phyloP scores from a whole-genome alignment of 768 basidiomycete genomes.

The Hirschioporus abietinus region DNA sequence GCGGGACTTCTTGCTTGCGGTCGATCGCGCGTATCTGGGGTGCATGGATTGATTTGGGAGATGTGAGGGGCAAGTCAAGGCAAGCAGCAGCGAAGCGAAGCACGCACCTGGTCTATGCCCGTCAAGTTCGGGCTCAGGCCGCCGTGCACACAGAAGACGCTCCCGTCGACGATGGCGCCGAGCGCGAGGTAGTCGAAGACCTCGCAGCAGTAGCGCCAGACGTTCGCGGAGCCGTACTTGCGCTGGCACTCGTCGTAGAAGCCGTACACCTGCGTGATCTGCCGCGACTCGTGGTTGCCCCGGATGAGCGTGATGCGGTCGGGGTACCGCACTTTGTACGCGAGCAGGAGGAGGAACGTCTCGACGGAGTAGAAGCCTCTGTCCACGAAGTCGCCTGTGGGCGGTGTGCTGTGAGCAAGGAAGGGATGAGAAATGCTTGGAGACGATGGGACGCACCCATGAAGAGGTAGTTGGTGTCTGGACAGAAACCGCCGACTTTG shows the following conservation, averaged over 20 bases:
- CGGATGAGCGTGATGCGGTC: conserved; percentile 96
- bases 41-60: conserved; percentile 2
- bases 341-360: conserved; percentile 90
- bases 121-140: conserved; percentile 88
- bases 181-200: conserved; percentile 96
- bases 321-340: conserved; percentile 95
- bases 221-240: conserved; percentile 90
- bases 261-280: conserved; percentile 95
- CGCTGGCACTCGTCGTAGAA: conserved; percentile 96
- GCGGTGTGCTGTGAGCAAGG: conserved; percentile 12
- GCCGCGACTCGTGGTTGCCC: conserved; percentile 96
- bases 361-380: conserved; percentile 97
- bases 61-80: conserved; percentile 6
- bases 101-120: conserved; percentile 76
- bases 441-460: conserved; percentile 60
- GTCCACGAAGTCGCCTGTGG: conserved; percentile 92
- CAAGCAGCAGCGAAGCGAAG: conserved; percentile 11
- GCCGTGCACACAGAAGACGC: conserved; percentile 97
- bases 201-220: conserved; percentile 98
- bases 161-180: conserved; percentile 93
- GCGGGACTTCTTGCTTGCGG: conserved; percentile 95
- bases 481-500: conserved; percentile 87
- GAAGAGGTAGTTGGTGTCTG: conserved; percentile 93
- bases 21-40: conserved; percentile 93
- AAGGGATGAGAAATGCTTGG: conserved; percentile 11